Conservation (phyloP, 495 filamentous ascomycete genomes). For the Coniosporium apollinis region DNA sequence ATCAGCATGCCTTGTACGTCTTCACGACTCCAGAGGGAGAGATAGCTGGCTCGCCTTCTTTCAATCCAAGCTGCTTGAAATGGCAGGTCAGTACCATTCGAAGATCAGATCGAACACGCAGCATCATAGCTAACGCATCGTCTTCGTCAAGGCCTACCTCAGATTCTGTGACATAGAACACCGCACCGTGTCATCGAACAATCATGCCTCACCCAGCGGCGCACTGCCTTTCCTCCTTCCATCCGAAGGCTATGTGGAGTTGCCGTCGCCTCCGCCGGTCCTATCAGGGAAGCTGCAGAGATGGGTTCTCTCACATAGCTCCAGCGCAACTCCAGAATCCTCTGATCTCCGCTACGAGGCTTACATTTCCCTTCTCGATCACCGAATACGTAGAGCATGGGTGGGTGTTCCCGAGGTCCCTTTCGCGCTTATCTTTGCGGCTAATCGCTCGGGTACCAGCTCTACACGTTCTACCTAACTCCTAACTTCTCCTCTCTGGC, state of each 20-base stretch:
- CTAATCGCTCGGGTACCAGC: slow-evolving; percentile 36
- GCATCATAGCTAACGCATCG: background rate
- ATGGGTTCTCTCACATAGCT: slow-evolving; percentile 43
- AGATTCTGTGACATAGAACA: slow-evolving; percentile 59
- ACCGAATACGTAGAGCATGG: slow-evolving; percentile 73
- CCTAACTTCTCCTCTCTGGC: slow-evolving; percentile 50
- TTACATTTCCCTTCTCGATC: slow-evolving; percentile 66
- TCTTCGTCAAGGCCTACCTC: slow-evolving; percentile 51
- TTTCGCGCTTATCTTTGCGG: too few species aligned
- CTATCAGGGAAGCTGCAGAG: slow-evolving; percentile 48
- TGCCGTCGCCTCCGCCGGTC: slow-evolving; percentile 31
- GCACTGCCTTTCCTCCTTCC: slow-evolving; percentile 76
- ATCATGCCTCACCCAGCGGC: slow-evolving; percentile 84
- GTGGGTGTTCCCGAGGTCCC: slow-evolving; percentile 35
- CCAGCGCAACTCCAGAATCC: slow-evolving; percentile 33
- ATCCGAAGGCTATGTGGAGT: slow-evolving; percentile 15
- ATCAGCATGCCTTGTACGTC: slow-evolving; percentile 53
- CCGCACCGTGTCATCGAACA: slow-evolving; percentile 55
- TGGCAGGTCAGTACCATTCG: slow-evolving; percentile 59
- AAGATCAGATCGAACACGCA: background rate
- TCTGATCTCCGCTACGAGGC: slow-evolving; percentile 50
- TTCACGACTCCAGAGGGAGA: slow-evolving; percentile 57
- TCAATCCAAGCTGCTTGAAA: slow-evolving; percentile 87
- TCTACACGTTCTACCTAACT: slow-evolving; percentile 65
- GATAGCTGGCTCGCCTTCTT: slow-evolving; percentile 47